These are phyloP conservation scores for Lepiota subincarnata DNA, from an alignment of 768 basidiomycete genomes.

Conservation along the genomic window DNA sequence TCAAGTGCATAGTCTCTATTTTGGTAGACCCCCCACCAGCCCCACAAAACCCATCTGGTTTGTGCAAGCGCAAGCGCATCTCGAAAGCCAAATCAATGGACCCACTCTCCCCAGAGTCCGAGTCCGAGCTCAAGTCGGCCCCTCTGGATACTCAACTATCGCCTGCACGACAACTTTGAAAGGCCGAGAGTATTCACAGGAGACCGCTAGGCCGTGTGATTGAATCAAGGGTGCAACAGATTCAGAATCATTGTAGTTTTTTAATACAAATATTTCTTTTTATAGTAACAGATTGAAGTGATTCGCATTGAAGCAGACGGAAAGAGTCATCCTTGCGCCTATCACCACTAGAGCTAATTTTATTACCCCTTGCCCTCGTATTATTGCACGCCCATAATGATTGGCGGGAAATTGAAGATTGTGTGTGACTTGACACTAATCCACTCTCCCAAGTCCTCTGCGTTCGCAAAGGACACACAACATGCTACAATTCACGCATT, in stretches of 20 bases:
- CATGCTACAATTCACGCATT: conserved; percentile 95
- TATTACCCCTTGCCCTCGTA: conserved; percentile 99
- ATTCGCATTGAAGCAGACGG: too few species aligned
- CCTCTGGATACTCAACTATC: background rate
- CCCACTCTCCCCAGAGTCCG: background rate
- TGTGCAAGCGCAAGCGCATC: background rate
- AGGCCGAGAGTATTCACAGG: conserved; percentile 27
- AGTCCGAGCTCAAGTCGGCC: background rate
- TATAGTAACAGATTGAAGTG: too few species aligned
- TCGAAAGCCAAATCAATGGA: background rate
- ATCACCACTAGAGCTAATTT: too few species aligned
- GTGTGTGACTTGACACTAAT: conserved; percentile 91
- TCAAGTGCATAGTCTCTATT: background rate
- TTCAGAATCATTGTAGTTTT: too few species aligned
- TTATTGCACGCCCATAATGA: conserved; percentile 98
- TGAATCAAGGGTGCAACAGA: too few species aligned
- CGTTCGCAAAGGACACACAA: conserved; percentile 93
- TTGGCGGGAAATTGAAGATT: conserved; percentile 96
- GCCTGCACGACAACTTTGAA: background rate
- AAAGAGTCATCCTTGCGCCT: too few species aligned
- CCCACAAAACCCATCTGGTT: background rate
- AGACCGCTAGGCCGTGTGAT: too few species aligned
- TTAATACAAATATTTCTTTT: too few species aligned
- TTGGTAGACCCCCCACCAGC: conserved; percentile 1
- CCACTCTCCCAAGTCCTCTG: conserved; percentile 95